Conservation (phyloP, 305 asterid species). For the Solanum hybrid region DNA sequence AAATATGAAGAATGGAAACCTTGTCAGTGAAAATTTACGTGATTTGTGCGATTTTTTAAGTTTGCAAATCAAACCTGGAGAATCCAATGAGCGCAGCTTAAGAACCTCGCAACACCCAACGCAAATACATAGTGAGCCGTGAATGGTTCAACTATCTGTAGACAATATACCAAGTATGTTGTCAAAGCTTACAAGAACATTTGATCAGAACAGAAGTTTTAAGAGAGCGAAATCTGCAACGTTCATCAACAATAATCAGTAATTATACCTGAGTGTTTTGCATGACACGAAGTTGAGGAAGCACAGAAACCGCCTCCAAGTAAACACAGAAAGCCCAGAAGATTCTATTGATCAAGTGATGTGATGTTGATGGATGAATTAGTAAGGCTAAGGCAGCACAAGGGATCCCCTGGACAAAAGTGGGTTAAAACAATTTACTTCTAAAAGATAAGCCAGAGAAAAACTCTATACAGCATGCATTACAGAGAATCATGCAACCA, state of each 20-base stretch:
- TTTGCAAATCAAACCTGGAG: constrained; percentile 49
- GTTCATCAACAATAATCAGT: not conserved
- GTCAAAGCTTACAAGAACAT: not conserved
- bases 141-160: constrained; percentile 75
- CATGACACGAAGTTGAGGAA: constrained; percentile 67
- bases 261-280: constrained; percentile 53
- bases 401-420: constrained; percentile 45
- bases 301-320: constrained; percentile 69
- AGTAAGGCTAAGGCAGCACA: constrained; percentile 53
- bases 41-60: not conserved
- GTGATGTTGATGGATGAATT: constrained; percentile 66
- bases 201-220: not conserved
- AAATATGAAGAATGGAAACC: not conserved
- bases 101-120: constrained; percentile 72
- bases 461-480: not conserved
- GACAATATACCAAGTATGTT: not conserved
- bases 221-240: not conserved
- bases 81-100: constrained; percentile 80
- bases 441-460: not conserved
- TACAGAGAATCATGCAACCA: not conserved
- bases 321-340: constrained; percentile 72
- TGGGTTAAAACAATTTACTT: not conserved
- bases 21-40: not conserved
- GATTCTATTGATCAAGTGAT: constrained; percentile 50
- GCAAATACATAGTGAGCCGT: constrained; percentile 79